phyloP scores from a whole-genome alignment of 495 filamentous ascomycete genomes.

The Penicillium manginii region DNA sequence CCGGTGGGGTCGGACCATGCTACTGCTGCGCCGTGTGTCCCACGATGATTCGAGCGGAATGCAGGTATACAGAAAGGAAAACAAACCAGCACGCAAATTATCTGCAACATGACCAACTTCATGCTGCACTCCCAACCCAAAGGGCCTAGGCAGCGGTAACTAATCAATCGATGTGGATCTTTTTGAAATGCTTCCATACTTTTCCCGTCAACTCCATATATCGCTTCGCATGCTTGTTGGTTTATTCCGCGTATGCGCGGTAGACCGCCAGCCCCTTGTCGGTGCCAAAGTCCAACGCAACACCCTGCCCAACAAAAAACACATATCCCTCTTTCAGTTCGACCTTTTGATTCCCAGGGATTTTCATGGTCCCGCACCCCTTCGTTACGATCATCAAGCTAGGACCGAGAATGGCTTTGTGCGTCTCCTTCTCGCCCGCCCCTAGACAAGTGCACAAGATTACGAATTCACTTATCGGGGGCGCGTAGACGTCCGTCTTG shows the following conservation, averaged over 20 bases:
- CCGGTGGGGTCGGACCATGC: not conserved
- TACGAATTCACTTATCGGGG: conserved; percentile 75
- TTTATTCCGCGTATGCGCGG: conserved; percentile 56
- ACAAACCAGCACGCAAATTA: not conserved
- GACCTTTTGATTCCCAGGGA: conserved; percentile 50
- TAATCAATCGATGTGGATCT: not conserved
- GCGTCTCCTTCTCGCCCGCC: conserved; percentile 59
- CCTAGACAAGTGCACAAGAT: conserved; percentile 64
- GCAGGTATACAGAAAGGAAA: conserved; percentile 1
- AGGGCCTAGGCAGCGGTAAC: not conserved
- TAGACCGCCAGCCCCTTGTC: conserved; percentile 57
- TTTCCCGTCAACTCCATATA: too few relatives aligned
- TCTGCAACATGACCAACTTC: not conserved
- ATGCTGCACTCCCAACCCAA: not conserved
- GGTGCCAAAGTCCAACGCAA: conserved; percentile 52
- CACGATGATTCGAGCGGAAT: conserved; percentile 4
- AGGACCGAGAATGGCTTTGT: conserved; percentile 62
- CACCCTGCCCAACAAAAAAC: conserved; percentile 68
- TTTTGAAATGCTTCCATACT: too few relatives aligned
- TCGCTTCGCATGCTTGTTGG: not conserved
- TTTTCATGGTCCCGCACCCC: conserved; percentile 62
- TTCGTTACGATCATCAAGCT: conserved; percentile 67
- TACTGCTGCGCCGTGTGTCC: not conserved
- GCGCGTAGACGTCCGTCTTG: conserved; percentile 63
- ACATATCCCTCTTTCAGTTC: conserved; percentile 65